Evolutionary conservation across 2,329 filamentous ascomycete genomes (phyloP), one percentile per base, ranked within the genome.

Genomic region (Talaromyces marneffei): DNA sequence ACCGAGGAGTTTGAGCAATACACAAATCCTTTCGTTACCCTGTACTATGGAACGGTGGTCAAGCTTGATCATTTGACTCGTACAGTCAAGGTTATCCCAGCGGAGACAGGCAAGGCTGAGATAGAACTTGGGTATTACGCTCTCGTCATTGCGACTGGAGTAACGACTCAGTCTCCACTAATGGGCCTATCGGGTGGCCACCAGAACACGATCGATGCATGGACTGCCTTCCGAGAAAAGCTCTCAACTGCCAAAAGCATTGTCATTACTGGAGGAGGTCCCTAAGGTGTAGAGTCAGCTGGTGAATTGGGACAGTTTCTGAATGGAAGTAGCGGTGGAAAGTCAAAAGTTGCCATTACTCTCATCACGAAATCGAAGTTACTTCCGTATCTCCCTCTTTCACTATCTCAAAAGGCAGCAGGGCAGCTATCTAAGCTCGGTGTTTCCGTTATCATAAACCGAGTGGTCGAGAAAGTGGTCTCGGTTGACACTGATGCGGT

Each of bases 301-400:
- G 81, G 81, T 16, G 80, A 83, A 62, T 70, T 83, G 0, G 83
- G 80, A 29, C 79, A 83, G 64, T 73, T 77, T 65, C 72, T 84
- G 16, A 84, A 84, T 61, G 79, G 81, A 1, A 67, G 56, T 29
- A 14, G 7, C 7, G 10, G 10, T 8, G n/a, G 7, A 18, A 52
- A 35, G 18, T 20, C 29, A 2, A 77, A 75, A 16, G 76, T 79
- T 1, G 35, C 65, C 0, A 81, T 83, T 37, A 83, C 77, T 0
- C 62, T 83, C 2, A 69, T 83, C 23, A 80, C 76, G 0, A 68
- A 73, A 70, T 1, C 66, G n/a, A n/a, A 73, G 27, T 71, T 83
- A 31, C 72, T 83, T 0, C 78, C 80, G 0, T 48, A 65, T 3
- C 69, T 82, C 2, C 74, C 77, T 8, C 65, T 72, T 0, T 57